Percentiles rank a stretch among this genome's conserved stretches.
These are phyloP conservation scores for Globisporangium uncinulatum DNA, from an alignment of 352 stramenopile genomes.

Conservation along the genomic window DNA sequence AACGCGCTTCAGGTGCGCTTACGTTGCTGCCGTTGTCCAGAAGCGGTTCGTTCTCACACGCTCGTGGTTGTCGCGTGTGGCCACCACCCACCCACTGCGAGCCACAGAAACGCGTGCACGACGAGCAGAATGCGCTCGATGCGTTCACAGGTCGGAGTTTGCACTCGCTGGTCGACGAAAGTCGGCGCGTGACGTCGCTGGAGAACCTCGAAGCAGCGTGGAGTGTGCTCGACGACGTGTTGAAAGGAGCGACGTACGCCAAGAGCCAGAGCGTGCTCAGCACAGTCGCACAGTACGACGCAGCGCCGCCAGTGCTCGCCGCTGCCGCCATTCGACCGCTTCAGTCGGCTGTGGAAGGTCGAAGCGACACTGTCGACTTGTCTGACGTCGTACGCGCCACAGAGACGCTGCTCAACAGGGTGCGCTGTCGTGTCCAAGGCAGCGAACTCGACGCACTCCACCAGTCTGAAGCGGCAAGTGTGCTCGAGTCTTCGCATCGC, in stretches of 20 bases:
- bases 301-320: conserved; percentile 29
- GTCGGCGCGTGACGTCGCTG: conserved; percentile 18
- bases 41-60: too few relatives aligned
- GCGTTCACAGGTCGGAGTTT: conserved; percentile 19
- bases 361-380: conserved; percentile 17
- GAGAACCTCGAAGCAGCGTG: conserved; percentile 21
- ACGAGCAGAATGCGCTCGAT: conserved; percentile 34
- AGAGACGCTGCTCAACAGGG: conserved; percentile 27
- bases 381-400: conserved; percentile 27
- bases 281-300: conserved; percentile 26
- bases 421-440: conserved; percentile 16
- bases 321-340: conserved; percentile 16
- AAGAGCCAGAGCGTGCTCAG: conserved; percentile 22
- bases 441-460: conserved; percentile 16
- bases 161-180: conserved; percentile 26
- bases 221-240: conserved; percentile 19
- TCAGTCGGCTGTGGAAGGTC: conserved; percentile 11
- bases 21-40: too few relatives aligned
- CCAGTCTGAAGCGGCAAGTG: conserved; percentile 6
- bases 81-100: too few relatives aligned
- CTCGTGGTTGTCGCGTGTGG: too few relatives aligned
- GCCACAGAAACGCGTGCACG: conserved; percentile 30
- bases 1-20: conserved; percentile 20
- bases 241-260: conserved; percentile 15
- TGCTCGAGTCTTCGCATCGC: conserved; percentile 16